phyloP scores from a whole-genome alignment of 1,284 basidiomycete species.

The Sphagnurus paluster region DNA sequence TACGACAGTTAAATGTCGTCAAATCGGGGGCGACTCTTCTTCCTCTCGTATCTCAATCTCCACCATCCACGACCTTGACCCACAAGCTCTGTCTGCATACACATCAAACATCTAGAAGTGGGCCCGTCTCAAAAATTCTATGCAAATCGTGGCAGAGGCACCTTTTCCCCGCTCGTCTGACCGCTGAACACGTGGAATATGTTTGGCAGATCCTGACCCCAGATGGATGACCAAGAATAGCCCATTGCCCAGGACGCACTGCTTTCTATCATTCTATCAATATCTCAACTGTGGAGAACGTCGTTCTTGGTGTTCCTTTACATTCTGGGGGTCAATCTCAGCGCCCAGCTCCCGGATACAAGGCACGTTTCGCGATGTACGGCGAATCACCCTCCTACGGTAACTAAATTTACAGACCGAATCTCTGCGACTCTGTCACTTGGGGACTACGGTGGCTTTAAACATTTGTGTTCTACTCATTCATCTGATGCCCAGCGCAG shows the following conservation, averaged over 20 bases:
- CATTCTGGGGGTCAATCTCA: background rate
- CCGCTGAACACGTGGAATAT: conserved; percentile 15
- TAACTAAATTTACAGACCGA: background rate
- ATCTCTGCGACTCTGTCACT: background rate
- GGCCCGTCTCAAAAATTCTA: background rate
- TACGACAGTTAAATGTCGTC: no score
- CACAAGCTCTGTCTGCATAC: no score
- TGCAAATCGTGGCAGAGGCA: background rate
- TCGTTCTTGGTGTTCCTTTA: no score
- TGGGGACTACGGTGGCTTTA: background rate
- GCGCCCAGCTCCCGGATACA: background rate
- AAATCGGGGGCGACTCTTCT: no score
- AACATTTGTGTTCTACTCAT: no score
- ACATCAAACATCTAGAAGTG: no score
- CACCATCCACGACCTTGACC: no score
- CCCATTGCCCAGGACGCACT: background rate
- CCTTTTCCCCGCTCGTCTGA: conserved; percentile 9
- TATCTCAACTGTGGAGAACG: no score
- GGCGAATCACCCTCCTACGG: background rate
- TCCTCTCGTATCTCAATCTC: no score
- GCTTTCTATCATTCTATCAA: background rate
- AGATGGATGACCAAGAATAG: background rate
- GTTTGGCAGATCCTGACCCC: conserved; percentile 2
- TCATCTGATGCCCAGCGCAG: background rate
- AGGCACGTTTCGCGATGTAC: conserved; percentile 4